Conservation (phyloP, 805 yeast species). For the Barnettozyma californica region DNA sequence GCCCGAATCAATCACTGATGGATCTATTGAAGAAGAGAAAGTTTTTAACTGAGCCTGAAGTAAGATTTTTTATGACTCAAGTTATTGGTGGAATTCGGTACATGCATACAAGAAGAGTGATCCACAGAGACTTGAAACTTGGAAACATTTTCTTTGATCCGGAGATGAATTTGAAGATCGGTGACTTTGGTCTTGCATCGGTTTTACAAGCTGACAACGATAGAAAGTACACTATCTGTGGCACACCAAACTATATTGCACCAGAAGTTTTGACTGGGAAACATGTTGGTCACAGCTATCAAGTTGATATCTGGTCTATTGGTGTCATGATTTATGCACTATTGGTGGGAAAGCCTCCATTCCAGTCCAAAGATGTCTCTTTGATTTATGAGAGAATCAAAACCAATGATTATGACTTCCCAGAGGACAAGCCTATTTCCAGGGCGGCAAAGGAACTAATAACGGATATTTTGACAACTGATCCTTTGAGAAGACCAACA, state of each 20-base stretch:
- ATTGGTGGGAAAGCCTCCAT: conserved; percentile 92
- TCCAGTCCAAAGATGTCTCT: conserved; percentile 92
- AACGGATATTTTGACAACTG: conserved; percentile 62
- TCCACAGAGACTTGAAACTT: conserved; percentile 92
- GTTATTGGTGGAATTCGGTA: conserved; percentile 91
- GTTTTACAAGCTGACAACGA: conserved; percentile 68
- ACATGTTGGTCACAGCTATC: conserved; percentile 83
- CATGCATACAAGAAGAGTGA: conserved; percentile 85
- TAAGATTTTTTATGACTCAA: conserved; percentile 83
- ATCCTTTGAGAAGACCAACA: conserved; percentile 79
- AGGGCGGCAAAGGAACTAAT: conserved; percentile 70
- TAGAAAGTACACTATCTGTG: conserved; percentile 90
- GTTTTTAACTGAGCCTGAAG: conserved; percentile 86
- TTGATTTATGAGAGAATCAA: conserved; percentile 90
- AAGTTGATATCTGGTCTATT: conserved; percentile 96
- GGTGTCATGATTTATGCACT: conserved; percentile 96
- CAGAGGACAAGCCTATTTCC: conserved; percentile 59
- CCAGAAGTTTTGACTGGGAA: conserved; percentile 95
- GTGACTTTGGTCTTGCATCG: conserved; percentile 98
- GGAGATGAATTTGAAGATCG: conserved; percentile 89
- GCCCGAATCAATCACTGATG: conserved; percentile 93
- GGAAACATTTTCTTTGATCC: conserved; percentile 95
- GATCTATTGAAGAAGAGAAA: conserved; percentile 84
- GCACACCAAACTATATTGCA: conserved; percentile 98
- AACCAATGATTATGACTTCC: conserved; percentile 73